Percentiles rank a stretch among this genome's conserved stretches.
These are phyloP conservation scores for Malus hybrid DNA, from an alignment of 331 rosid genomes.

Conservation along the genomic window DNA sequence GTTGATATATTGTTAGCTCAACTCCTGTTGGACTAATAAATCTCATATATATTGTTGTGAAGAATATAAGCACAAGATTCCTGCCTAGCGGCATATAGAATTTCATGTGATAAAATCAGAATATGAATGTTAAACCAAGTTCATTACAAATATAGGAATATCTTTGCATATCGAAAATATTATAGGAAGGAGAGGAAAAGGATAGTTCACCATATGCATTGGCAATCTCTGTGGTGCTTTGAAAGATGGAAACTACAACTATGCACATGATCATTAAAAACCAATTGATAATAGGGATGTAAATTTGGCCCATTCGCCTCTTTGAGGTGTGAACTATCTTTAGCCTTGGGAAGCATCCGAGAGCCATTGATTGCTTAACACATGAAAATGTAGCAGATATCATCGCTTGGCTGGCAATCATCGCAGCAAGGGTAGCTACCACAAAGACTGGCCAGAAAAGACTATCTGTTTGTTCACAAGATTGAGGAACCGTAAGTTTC, in stretches of 20 bases:
- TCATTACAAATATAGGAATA: neutral
- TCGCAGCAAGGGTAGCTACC: slow-evolving; percentile 88
- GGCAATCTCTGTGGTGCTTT: slow-evolving; percentile 88
- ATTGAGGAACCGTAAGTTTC: slow-evolving; percentile 17
- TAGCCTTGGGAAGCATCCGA: slow-evolving; percentile 97
- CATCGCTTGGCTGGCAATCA: slow-evolving; percentile 99
- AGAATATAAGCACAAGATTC: neutral
- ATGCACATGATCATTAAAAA: slow-evolving; percentile 92
- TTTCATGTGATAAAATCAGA: neutral
- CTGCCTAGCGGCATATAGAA: neutral
- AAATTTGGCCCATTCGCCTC: slow-evolving; percentile 85
- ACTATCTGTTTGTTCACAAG: slow-evolving; percentile 46
- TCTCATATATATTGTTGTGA: neutral
- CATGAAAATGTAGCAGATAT: slow-evolving; percentile 97
- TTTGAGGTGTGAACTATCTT: slow-evolving; percentile 93
- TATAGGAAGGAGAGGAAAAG: slow-evolving; percentile 7
- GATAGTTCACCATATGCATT: slow-evolving; percentile 80
- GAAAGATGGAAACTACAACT: slow-evolving; percentile 69
- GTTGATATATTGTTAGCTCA: neutral
- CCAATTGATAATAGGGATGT: slow-evolving; percentile 87
- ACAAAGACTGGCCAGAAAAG: slow-evolving; percentile 96
- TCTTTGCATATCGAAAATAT: neutral
- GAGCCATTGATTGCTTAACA: slow-evolving; percentile 95
- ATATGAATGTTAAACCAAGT: neutral
- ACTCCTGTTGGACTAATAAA: neutral